Base-by-base conservation (phyloP, 108 stramenopile species). In the Discostella stelligeroides region DNA sequence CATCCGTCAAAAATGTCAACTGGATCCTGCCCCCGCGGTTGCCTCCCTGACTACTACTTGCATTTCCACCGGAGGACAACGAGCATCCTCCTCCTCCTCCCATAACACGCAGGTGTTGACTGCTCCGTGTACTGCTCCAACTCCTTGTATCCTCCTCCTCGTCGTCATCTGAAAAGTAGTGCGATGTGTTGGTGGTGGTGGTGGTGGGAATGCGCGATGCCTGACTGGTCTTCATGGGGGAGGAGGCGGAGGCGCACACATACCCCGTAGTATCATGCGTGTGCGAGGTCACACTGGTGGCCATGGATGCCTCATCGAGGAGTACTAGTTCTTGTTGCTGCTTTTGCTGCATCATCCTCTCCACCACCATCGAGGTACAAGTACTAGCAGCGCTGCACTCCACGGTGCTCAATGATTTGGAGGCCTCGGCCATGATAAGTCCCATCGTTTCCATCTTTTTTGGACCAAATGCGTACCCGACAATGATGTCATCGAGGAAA, bases 361-460 rank as follows among this genome's bases (percentile, higher is more conserved):
- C 27, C 29, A 37, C 53, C 37, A 38, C 14, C 38, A 3, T 40
- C 7, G 37, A 29, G 12, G 63, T 51, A 37, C 2, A 14, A 29
- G 23, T 70, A 45, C 46, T 64, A 17, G 64, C 45, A 38, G 60
- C 6, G 6, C 34, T 34, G 45, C 55, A 72, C 25, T 42, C 82
- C 27, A 81, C 53, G 2, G 73, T 79, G 10, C 72, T 74, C 13
- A 70, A 53, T 7, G 86, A 81, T 41, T 79, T 84, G 54, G 85
- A 84, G 0, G 94, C 91, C 68, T 92, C 88, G 10, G 87, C 88
- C 94, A 95, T 90, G 54, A 95, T 87, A 15, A 83, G 68, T 21
- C 85, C 85, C 94, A 95, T 95, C 17, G 94, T 88, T 50, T 86
- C 88, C 94, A 95, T 95, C 66, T 95, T 95, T 72, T 95, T 95